A percentile compares a stretch with the other conserved stretches of the same genome.
phyloP scores from a whole-genome alignment of 176 grass and related monocot species.

The Oryza officinalis region DNA sequence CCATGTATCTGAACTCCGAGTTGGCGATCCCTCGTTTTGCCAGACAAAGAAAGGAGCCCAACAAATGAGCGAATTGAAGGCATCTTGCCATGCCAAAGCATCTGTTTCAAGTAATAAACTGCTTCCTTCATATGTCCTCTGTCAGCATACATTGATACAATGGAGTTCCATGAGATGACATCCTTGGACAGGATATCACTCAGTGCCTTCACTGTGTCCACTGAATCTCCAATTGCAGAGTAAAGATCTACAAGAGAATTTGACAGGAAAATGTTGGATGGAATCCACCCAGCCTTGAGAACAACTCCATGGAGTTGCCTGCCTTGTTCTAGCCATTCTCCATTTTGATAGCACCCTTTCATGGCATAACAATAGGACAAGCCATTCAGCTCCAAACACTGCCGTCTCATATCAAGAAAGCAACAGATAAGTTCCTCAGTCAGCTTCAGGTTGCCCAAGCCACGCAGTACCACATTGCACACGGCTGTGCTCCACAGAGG shows the following conservation, averaged over 20 bases:
- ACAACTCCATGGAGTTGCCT: constrained; percentile 35
- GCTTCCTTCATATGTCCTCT: constrained; percentile 22
- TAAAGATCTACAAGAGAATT: constrained; percentile 46
- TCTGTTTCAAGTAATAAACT: constrained; percentile 31
- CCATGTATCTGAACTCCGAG: constrained; percentile 27
- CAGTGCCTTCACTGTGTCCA: constrained; percentile 21
- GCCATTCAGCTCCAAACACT: constrained; percentile 33
- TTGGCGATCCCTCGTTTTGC: not conserved
- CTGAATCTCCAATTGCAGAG: constrained; percentile 13
- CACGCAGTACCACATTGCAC: constrained; percentile 41
- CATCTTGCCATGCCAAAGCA: constrained; percentile 36
- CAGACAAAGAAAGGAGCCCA: constrained; percentile 24
- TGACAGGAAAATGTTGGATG: constrained; percentile 42
- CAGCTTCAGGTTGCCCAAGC: constrained; percentile 34
- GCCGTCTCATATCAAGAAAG: constrained; percentile 28
- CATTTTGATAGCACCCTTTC: constrained; percentile 32
- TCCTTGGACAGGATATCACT: constrained; percentile 23
- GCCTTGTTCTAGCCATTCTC: constrained; percentile 37
- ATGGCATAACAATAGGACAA: constrained; percentile 31
- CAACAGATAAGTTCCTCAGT: constrained; percentile 16
- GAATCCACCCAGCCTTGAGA: constrained; percentile 41
- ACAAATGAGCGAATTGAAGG: constrained; percentile 31
- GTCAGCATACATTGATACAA: constrained; percentile 30
- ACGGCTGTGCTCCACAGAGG: not conserved
- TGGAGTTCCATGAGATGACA: constrained; percentile 44